Base-by-base conservation (phyloP, 371 early-diverging fungal species). In the Actinomortierella ambigua region DNA sequence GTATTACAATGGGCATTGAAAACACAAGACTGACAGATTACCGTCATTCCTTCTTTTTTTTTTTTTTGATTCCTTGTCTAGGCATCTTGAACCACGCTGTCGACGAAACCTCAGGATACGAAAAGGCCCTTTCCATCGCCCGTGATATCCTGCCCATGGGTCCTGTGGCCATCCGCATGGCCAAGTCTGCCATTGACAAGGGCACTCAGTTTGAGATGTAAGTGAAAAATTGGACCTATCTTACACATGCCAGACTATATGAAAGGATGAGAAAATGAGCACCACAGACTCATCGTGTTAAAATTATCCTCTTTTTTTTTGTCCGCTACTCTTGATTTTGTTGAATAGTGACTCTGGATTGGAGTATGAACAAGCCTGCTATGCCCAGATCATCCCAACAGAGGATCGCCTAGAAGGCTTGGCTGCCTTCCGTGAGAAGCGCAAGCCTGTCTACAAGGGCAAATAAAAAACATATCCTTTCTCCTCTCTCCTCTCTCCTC, bases 341-440 rank as follows among this genome's bases (percentile, higher is more conserved):
- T 24, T 46, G 48, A 52, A 5, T 67, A 92, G 91, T 53, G 85
- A 90, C 40, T 87, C 92, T 27, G 98, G 96, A 0, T 79, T 98
- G 59, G 93, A 93, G 29, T 81, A 96, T 47, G 98, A 98, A 76
- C 93, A 97, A 76, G 81, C 89, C n/a, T 97, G 96, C 77, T 98
- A 98, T 70, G 94, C 92, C 1, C 93, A 93, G 62, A 88, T 97
- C 17, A 91, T 98, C 62, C 96, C 93, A 1, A 96, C 98, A 1
- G 86, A 96, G 68, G 98, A 98, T 80, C 82, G 98, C 48, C 62
- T 96, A 59, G 98, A 98, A 79, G 98, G 96, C 53, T 76, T 90
- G 26, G 75, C 77, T 23, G 91, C 93, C 0, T 92, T 91, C 80
- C 83, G 79, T 43, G 92, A 91, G 69, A 94, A 96, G 85, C 83